Conservation (phyloP, 2,329 filamentous ascomycete species). For the Aspergillus proliferans region DNA sequence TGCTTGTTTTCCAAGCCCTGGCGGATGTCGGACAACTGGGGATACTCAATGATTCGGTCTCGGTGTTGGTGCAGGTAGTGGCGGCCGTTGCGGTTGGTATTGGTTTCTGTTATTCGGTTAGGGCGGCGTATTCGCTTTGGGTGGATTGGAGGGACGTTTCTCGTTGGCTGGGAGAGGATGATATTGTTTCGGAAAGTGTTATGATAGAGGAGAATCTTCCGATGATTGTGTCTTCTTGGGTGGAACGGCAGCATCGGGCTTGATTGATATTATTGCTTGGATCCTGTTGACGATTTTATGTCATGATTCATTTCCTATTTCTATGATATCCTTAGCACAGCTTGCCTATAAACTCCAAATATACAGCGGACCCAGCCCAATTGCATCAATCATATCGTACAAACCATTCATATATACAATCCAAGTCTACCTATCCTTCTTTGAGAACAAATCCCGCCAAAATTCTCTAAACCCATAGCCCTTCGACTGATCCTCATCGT, state of each 20-base stretch:
- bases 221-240: background rate
- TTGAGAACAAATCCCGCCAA: slow-evolving; percentile 71
- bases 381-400: slow-evolving; percentile 4
- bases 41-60: background rate
- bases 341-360: background rate
- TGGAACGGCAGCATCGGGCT: slow-evolving; percentile 3
- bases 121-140: slow-evolving; percentile 3
- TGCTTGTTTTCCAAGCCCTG: background rate
- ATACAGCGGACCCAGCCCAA: background rate
- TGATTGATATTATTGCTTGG: background rate
- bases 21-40: background rate
- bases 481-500: slow-evolving; percentile 66
- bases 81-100: background rate
- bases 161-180: background rate
- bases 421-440: slow-evolving; percentile 13
- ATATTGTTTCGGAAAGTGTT: background rate
- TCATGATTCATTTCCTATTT: background rate
- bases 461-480: slow-evolving; percentile 81
- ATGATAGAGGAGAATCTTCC: slow-evolving; percentile 2
- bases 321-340: slow-evolving; percentile 1
- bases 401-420: slow-evolving; percentile 1
- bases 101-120: slow-evolving; percentile 1
- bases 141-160: background rate
- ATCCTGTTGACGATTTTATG: background rate
- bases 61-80: background rate